Percentiles rank a stretch among this genome's conserved stretches.
These are phyloP conservation scores for Pythium coloratum DNA, from an alignment of 352 stramenopile genomes.

Conservation along the genomic window DNA sequence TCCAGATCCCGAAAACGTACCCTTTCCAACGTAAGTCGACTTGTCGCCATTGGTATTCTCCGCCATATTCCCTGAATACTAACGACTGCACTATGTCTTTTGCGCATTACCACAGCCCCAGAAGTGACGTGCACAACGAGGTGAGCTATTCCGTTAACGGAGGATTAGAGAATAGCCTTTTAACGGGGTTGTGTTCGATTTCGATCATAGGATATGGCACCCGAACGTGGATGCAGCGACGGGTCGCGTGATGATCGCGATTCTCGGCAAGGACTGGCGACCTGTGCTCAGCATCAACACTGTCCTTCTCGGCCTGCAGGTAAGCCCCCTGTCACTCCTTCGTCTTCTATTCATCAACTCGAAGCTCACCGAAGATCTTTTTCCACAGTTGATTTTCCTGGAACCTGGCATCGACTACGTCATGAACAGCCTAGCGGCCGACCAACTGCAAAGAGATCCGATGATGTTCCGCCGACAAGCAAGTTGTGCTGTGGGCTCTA, in stretches of 20 bases:
- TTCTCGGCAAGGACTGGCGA: conserved; percentile 82
- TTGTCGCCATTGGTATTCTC: not conserved
- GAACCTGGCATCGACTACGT: conserved; percentile 72
- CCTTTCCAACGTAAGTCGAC: conserved; percentile 67
- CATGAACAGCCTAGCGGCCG: conserved; percentile 51
- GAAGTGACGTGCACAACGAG: conserved; percentile 70
- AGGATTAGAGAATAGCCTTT: not conserved
- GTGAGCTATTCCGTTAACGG: conserved; percentile 26
- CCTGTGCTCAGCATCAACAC: conserved; percentile 87
- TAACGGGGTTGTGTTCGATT: not conserved
- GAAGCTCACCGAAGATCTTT: not conserved
- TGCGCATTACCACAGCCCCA: conserved; percentile 40
- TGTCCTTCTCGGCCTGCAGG: conserved; percentile 80
- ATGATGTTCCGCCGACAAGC: conserved; percentile 49
- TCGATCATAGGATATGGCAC: conserved; percentile 68
- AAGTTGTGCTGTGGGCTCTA: not conserved
- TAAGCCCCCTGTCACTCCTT: conserved; percentile 17
- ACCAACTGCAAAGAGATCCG: conserved; percentile 55
- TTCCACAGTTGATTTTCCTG: conserved; percentile 72
- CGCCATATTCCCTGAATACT: not conserved
- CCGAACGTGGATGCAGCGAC: conserved; percentile 77
- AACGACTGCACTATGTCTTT: not conserved
- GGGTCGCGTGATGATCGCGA: conserved; percentile 85
- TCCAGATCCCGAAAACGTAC: conserved; percentile 87
- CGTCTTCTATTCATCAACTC: too few relatives aligned